These are phyloP conservation scores for Phyllosticta citrichinensis DNA, from an alignment of 2,329 filamentous ascomycete genomes.

Conservation along the genomic window DNA sequence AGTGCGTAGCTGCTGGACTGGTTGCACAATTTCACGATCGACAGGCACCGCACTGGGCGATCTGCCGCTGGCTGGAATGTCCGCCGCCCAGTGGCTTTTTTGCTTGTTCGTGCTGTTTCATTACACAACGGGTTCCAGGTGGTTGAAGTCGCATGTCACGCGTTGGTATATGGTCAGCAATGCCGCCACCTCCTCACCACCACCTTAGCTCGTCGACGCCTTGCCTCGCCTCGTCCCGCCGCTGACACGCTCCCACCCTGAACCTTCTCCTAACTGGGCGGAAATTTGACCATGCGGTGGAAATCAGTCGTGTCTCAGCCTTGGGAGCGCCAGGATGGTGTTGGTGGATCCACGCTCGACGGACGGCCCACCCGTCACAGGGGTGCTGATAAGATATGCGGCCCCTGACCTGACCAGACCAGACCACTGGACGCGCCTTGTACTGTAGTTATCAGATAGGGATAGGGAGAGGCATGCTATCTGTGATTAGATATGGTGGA, in stretches of 20 bases:
- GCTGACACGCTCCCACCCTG: neutral
- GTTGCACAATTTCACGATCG: conserved; percentile 7
- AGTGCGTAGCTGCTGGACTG: neutral
- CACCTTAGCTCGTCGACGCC: neutral
- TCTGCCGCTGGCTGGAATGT: neutral
- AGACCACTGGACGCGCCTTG: neutral
- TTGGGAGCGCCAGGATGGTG: neutral
- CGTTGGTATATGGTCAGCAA: neutral
- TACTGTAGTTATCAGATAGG: neutral
- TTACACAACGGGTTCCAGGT: no score
- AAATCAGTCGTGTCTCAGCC: neutral
- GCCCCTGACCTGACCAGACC: neutral
- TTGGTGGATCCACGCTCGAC: neutral
- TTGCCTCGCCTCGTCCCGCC: neutral
- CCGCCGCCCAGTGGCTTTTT: neutral
- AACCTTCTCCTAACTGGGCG: neutral
- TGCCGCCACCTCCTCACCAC: neutral
- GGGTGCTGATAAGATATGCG: neutral
- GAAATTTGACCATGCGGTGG: neutral
- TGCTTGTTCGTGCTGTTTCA: neutral
- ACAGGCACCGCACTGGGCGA: neutral
- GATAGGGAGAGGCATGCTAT: neutral
- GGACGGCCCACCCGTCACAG: neutral
- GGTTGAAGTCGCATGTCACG: neutral
- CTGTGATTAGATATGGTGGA: neutral